Conservation (phyloP, 164 flowering plant genomes). For the Pachysandra terminalis region DNA sequence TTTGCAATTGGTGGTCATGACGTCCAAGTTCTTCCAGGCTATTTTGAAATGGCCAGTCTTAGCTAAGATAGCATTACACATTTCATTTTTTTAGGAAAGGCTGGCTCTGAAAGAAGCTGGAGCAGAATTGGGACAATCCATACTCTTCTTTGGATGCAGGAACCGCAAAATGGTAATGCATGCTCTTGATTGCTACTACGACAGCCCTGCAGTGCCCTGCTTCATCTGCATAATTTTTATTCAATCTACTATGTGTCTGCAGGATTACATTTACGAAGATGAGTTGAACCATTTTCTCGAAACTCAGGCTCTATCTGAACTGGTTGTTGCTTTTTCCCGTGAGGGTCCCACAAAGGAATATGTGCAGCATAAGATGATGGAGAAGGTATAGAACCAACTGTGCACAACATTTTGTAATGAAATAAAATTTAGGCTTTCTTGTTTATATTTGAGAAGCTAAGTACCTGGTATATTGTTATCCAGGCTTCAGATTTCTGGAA, state of each 20-base stretch:
- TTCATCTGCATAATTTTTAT: neutral
- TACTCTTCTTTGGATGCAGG: constrained; percentile 93
- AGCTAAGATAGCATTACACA: neutral
- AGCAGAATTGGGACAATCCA: constrained; percentile 64
- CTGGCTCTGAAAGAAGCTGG: constrained; percentile 81
- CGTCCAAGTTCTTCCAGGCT: neutral
- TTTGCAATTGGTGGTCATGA: constrained; percentile 16
- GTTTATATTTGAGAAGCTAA: neutral
- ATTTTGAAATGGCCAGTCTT: neutral
- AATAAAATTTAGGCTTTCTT: no score
- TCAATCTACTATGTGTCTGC: constrained; percentile 6
- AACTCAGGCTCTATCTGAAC: constrained; percentile 70
- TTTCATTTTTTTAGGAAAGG: constrained; percentile 62
- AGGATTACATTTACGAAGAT: constrained; percentile 93
- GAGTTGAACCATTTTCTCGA: constrained; percentile 71
- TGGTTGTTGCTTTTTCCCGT: constrained; percentile 87
- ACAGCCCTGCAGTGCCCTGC: no score
- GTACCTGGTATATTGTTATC: neutral
- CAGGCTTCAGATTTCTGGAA: constrained; percentile 89
- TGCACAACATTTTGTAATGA: no score
- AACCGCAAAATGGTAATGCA: constrained; percentile 65
- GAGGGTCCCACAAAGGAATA: constrained; percentile 89
- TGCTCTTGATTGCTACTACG: neutral
- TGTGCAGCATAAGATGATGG: constrained; percentile 92
- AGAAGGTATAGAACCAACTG: no score